A percentile compares a stretch with the other conserved stretches of the same genome.
Evolutionary conservation across 805 yeast genomes (phyloP).

Genomic region (Spathaspora girioi): DNA sequence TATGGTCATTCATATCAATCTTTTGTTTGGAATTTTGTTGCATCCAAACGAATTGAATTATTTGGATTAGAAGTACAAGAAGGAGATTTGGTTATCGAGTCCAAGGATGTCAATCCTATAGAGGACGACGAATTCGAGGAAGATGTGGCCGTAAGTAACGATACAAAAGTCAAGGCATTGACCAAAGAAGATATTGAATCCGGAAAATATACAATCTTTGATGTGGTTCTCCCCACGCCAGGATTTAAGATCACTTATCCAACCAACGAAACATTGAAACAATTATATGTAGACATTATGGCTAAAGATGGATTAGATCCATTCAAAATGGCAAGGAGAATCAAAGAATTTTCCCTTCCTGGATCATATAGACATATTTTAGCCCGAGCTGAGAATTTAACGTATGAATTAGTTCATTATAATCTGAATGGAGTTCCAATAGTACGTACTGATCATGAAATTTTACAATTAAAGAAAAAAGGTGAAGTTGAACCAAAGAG

Average conservation of each 20-base stretch:
- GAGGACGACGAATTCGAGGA: slow-evolving; percentile 53
- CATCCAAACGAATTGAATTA: slow-evolving; percentile 67
- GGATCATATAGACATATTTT: slow-evolving; percentile 83
- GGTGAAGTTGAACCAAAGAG: slow-evolving; percentile 17
- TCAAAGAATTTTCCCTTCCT: slow-evolving; percentile 84
- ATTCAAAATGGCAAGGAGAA: slow-evolving; percentile 74
- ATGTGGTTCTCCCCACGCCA: slow-evolving; percentile 93
- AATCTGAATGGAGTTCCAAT: slow-evolving; percentile 56
- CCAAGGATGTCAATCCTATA: slow-evolving; percentile 17
- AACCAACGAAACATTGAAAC: slow-evolving; percentile 51
- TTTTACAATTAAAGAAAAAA: slow-evolving; percentile 23
- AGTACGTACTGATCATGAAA: slow-evolving; percentile 72
- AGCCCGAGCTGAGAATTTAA: slow-evolving; percentile 60
- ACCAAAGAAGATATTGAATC: slow-evolving; percentile 67
- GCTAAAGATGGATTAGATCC: slow-evolving; percentile 80
- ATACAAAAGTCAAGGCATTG: slow-evolving; percentile 66
- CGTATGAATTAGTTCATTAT: slow-evolving; percentile 62
- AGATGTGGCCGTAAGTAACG: slow-evolving; percentile 58
- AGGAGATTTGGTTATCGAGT: slow-evolving; percentile 70
- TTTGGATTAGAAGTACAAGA: slow-evolving; percentile 68
- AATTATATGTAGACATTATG: slow-evolving; percentile 72
- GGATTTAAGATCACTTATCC: slow-evolving; percentile 94
- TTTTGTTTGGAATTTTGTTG: slow-evolving; percentile 88
- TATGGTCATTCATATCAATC: slow-evolving; percentile 98
- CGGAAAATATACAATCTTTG: slow-evolving; percentile 64